Evolutionary conservation across 768 basidiomycete genomes (phyloP), one percentile per base, ranked within the genome.

Genomic region (Clitopilus hobsonii): DNA sequence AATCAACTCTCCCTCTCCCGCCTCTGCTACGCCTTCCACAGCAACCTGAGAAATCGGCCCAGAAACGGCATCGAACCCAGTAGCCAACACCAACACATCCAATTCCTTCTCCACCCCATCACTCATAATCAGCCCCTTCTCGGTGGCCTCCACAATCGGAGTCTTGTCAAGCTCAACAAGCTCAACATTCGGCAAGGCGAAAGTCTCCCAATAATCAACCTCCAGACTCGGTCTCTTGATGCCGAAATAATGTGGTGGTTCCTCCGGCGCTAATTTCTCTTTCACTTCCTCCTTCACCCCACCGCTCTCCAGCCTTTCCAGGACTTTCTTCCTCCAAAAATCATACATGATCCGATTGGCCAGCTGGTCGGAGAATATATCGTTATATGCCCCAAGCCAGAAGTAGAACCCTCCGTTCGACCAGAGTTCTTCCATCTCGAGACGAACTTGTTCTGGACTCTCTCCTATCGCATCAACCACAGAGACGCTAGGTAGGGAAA

Each of bases 291-390:
- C 57, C 18, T 53, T 51, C 36, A 57, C 23, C 13, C 5, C 26
- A 8, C 36, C 49, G 51, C 61, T 54, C 11, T 56, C 28, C 5
- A 63, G 38, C 24, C 61, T 45, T 11, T 51, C 54, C 1, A 36
- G 28, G 3, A 57, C 58, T 49, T 59, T 60, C 7, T 55, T 20
- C 24, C 61, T 24, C 61, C 61, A 63, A 45, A 60, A 63, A 30
- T 26, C 50, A 41, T 63, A 61, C 2, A 49, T 36, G 18, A 49
- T 41, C 13, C 54, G 36, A 38, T 59, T 60, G 1, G 49, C 53
- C 20, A 53, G 18, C 10, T 25, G 14, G 38, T 55, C 47, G 6
- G 49, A 23, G 36, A 48, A 41, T 10, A 59, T 24, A 28, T 63
- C 59, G 10, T 32, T 29, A 26, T 51, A 57, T 11, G 50, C 55